Evolutionary conservation across 1,139 yeast species (phyloP), one percentile per base, ranked within the genome.

Genomic region (Blastobotrys indianensis): DNA sequence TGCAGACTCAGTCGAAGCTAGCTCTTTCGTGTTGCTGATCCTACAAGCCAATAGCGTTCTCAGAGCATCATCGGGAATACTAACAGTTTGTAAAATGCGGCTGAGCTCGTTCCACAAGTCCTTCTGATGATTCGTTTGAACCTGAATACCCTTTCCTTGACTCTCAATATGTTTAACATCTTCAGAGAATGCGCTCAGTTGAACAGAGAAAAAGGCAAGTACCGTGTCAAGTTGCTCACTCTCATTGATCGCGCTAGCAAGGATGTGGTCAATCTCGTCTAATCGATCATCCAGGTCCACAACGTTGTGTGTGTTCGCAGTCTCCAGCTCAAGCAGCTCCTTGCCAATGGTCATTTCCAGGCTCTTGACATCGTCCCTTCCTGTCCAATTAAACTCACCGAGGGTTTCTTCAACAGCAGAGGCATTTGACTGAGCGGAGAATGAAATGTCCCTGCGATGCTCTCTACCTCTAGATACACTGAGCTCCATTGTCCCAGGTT

Each of bases 141-240:
- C 84, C 65, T 90, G 97, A 31, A 88, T 67, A 43, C 96, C 96
- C 56, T 82, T 80, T 1, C 88, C 81, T 58, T 85, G 85, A 37
- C 74, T 71, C 60, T 88, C 96, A 43, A 88, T 82, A 45, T 75
- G 76, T 41, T 76, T 74, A 44, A 88, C 79, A 50, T 85, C 92
- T 6, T 79, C 79, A 3, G 81, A 75, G 43, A 86, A 74, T 4
- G 79, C 73, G 13, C 80, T 73, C 44, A 81, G 63, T 54, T 80
- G 77, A 62, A 81, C 79, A 10, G 79, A 71, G 54, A 78, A 79
- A 32, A 76, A 66, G 2, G 80, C 75, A 46, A 81, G 61, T 17
- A 73, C 61, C 0, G 80, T 77, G 45, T 73, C 77, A 49, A 90
- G 71, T 48, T 77, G 75, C 35, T 81, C 82, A 53, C 94, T 81